These are phyloP conservation scores for Chytriomyces sp. DNA, from an alignment of 192 early-diverging fungal species.

Conservation along the genomic window DNA sequence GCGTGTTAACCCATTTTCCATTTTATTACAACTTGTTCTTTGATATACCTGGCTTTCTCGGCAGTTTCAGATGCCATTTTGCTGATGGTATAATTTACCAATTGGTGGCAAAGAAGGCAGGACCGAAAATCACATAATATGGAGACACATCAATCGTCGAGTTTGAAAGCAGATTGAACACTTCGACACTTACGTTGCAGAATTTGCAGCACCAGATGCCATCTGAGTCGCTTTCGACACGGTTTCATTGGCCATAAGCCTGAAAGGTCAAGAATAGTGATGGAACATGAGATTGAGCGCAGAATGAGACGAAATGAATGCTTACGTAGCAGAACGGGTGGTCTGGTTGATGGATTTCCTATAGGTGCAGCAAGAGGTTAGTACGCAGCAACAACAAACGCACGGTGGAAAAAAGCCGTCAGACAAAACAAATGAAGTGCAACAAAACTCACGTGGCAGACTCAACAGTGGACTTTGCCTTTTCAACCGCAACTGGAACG, in stretches of 20 bases:
- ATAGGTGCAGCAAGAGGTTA: no score
- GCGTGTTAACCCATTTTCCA: background rate
- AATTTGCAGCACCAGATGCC: conserved; percentile 1
- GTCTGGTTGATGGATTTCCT: background rate
- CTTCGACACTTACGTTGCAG: background rate
- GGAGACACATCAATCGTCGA: background rate
- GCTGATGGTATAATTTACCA: conserved; percentile 1
- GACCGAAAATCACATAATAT: background rate
- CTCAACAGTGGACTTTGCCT: conserved; percentile 35
- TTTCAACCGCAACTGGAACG: conserved; percentile 48
- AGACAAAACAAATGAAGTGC: background rate
- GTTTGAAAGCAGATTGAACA: no score
- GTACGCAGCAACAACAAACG: no score
- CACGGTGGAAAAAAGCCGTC: no score
- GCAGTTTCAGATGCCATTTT: conserved; percentile 4
- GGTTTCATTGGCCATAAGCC: background rate
- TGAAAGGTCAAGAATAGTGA: background rate
- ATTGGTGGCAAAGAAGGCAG: background rate
- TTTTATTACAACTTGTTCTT: no score
- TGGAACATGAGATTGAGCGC: background rate
- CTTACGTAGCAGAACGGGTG: background rate
- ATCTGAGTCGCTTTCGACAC: background rate
- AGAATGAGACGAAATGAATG: background rate
- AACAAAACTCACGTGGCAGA: conserved; percentile 36
- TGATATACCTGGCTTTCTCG: background rate